phyloP scores from a whole-genome alignment of 2,329 filamentous ascomycete species.

The Tolypocladium sp. region DNA sequence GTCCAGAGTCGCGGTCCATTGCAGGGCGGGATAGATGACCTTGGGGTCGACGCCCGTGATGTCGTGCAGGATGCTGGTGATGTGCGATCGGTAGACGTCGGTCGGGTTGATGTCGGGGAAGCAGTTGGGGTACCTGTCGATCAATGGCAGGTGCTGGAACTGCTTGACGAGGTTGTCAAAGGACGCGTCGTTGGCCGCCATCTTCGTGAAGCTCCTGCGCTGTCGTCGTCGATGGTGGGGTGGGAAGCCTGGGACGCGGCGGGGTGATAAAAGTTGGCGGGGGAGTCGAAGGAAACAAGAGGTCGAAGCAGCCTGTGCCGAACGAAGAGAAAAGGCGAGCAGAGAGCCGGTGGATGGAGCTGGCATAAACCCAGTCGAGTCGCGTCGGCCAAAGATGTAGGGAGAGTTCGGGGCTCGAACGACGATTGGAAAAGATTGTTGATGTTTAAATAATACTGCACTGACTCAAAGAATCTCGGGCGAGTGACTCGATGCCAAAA shows the following conservation, averaged over 20 bases:
- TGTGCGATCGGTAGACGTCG: slow-evolving; percentile 6
- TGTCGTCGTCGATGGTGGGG: not conserved
- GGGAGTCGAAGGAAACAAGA: not conserved
- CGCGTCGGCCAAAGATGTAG: not conserved
- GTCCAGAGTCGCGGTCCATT: slow-evolving; percentile 5
- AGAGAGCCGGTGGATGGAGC: not conserved
- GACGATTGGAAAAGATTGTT: not conserved
- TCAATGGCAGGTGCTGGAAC: slow-evolving; percentile 3
- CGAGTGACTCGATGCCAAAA: not conserved
- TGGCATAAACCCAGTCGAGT: not conserved
- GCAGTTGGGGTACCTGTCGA: slow-evolving; percentile 2
- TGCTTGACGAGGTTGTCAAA: not conserved
- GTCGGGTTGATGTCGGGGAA: slow-evolving; percentile 6
- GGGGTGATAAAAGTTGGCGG: not conserved
- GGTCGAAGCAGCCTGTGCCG: slow-evolving; percentile 1
- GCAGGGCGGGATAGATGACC: slow-evolving; percentile 5
- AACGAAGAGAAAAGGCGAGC: not conserved
- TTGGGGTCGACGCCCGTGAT: slow-evolving; percentile 5
- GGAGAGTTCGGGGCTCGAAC: not conserved
- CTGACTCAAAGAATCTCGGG: not conserved
- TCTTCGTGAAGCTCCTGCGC: not conserved
- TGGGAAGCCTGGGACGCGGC: not conserved
- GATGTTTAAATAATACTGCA: not conserved
- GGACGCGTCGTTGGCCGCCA: slow-evolving; percentile 4
- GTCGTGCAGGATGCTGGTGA: slow-evolving; percentile 5